These are phyloP conservation scores for Bonia amplexicaulis DNA, from an alignment of 176 grass and related monocot genomes.

Conservation along the genomic window DNA sequence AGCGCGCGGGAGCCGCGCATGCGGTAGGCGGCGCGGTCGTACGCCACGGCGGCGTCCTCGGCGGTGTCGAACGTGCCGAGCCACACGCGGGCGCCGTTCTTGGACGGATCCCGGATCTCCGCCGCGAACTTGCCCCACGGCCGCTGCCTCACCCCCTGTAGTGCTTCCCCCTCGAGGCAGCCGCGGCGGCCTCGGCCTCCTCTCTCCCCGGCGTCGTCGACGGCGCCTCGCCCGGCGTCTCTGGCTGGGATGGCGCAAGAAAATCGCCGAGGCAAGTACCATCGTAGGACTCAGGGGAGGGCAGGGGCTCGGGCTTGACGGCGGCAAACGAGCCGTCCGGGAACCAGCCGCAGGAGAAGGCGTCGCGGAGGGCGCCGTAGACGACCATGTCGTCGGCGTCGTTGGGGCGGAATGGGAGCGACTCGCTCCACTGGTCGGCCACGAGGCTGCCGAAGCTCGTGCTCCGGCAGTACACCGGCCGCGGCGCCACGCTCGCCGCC, in stretches of 20 bases:
- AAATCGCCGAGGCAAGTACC: conserved; percentile 15
- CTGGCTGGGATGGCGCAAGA: background rate
- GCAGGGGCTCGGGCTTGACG: conserved; percentile 44
- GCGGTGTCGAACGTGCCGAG: conserved; percentile 88
- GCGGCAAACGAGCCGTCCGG: conserved; percentile 57
- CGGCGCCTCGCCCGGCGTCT: background rate
- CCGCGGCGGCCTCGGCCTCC: background rate
- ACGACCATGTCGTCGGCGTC: conserved; percentile 97
- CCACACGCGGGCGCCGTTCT: conserved; percentile 89
- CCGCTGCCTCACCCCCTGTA: conserved; percentile 75
- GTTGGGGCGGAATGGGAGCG: conserved; percentile 68
- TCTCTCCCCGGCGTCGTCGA: background rate
- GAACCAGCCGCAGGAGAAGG: conserved; percentile 66
- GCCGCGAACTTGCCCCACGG: conserved; percentile 98
- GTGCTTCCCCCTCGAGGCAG: conserved; percentile 48
- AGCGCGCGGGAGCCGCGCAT: conserved; percentile 88
- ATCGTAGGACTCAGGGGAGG: conserved; percentile 14
- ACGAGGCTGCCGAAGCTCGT: conserved; percentile 69
- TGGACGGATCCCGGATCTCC: conserved; percentile 87
- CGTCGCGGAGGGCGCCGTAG: conserved; percentile 60
- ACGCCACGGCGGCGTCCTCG: conserved; percentile 91
- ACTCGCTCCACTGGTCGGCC: conserved; percentile 73
- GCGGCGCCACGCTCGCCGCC: background rate
- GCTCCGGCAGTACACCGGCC: conserved; percentile 57
- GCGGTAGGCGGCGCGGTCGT: conserved; percentile 82